These are phyloP conservation scores for Pulveroboletus sp. DNA, from an alignment of 768 basidiomycete genomes.

Conservation along the genomic window DNA sequence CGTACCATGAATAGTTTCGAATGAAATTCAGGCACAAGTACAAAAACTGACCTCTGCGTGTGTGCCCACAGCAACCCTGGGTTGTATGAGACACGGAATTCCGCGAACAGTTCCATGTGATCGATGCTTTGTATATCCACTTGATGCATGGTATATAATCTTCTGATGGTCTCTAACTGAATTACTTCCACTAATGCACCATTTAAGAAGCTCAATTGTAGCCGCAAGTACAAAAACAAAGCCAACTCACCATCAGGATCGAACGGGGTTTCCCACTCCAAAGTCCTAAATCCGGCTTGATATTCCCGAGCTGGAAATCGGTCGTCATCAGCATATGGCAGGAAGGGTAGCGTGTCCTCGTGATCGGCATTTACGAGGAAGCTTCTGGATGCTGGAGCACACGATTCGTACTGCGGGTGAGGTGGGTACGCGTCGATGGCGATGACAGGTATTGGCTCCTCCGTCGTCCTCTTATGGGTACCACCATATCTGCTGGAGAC, in stretches of 20 bases:
- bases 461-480: neutral
- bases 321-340: conserved; percentile 47
- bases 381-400: conserved; percentile 39
- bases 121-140: conserved; percentile 38
- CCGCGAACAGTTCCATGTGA: conserved; percentile 22
- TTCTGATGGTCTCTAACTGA: conserved; percentile 39
- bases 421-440: conserved; percentile 14
- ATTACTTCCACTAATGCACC: conserved; percentile 42
- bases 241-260: conserved; percentile 46
- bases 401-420: conserved; percentile 40
- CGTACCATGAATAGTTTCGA: neutral
- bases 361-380: conserved; percentile 8
- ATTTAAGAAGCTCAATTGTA: neutral
- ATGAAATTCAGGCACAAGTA: neutral
- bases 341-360: conserved; percentile 23
- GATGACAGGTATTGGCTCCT: conserved; percentile 13
- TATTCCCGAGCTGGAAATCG: conserved; percentile 31
- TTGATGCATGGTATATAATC: conserved; percentile 30
- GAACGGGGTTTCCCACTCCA: conserved; percentile 38
- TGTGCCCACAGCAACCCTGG: conserved; percentile 40
- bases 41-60: conserved; percentile 36
- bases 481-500: neutral
- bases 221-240: neutral
- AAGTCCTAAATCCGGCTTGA: conserved; percentile 21
- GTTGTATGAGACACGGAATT: conserved; percentile 20